Base-by-base conservation (phyloP, 345 rosid species). In the Eucalyptus albens region DNA sequence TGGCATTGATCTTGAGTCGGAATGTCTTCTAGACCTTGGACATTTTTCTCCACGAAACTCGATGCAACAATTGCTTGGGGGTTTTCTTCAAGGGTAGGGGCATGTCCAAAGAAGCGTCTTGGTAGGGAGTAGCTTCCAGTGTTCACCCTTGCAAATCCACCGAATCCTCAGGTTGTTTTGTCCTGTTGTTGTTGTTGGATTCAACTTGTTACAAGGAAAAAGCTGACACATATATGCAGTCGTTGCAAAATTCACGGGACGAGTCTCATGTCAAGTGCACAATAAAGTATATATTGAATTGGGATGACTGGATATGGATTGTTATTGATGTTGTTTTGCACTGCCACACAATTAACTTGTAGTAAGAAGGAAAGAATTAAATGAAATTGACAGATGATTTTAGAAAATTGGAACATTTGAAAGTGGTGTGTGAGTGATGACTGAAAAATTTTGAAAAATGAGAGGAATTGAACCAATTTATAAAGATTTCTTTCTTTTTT, bases 321-420 rank as follows among this genome's bases (percentile, higher is more conserved):
- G 47, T 17, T 72, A 21, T 17, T 33, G 44, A 33, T 72, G 45
- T 72, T n/a, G 19, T 65, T n/a, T 31, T 37, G 4, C 44, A 33
- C 10, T 9, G 13, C 1, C 19, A 40, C 13, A 13, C 0, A 3
- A 40, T 77, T 77, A 21, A 77, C 9, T 21, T 37, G 29, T 21
- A 11, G 27, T 21, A 6, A 40, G 7, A 42, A 37, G 27, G 24
- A 40, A 21, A 19, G 9, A 77, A 40, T 21, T 11, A 12, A 21
- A 77, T 77, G 9, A 40, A 22, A 77, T 40, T 77, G 47, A 77
- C 27, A 77, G 44, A 22, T 6, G 45, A 21, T 21, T 77, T 21
- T 19, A 37, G 47, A 21, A 27, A 77, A 11, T 6, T 37, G 19
- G 47, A 21, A 44, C 14, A 1, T 21, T 40, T 37, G 15, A 12